Base-by-base conservation (phyloP, 108 stramenopile genomes). In the Parmales sp. region DNA sequence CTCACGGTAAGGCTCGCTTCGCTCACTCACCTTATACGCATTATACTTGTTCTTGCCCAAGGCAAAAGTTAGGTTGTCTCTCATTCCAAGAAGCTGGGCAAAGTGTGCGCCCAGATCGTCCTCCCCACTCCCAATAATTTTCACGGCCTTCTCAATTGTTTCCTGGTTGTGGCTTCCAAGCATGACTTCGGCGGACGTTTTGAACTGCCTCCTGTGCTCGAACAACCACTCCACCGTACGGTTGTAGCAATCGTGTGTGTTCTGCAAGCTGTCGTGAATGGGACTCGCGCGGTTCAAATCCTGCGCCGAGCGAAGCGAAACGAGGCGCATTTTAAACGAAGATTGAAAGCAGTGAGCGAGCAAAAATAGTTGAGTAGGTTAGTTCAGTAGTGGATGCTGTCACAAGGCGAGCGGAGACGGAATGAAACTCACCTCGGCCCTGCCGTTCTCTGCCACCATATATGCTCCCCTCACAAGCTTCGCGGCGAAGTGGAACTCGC, bases 391-490 rank as follows among this genome's bases (percentile, higher is more conserved):
- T n/a, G n/a, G n/a, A n/a, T n/a, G n/a, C n/a, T n/a, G n/a, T n/a
- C n/a, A n/a, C n/a, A n/a, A n/a, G n/a, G n/a, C n/a, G n/a, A n/a
- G n/a, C n/a, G n/a, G n/a, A n/a, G n/a, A n/a, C n/a, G n/a, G n/a
- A n/a, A n/a, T n/a, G n/a, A n/a, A n/a, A n/a, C n/a, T 41, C 31
- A 76, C 65, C 67, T 60, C 60, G 1, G 98, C 94, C 38, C 89
- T 72, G 54, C 75, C 76, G 6, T 91, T 78, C 75, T 97, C 98
- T 37, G 82, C 78, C 8, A 87, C 82, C 93, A 97, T 95, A 86
- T 99, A 99, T 1, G 98, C 98, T 34, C 96, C 98, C 5, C 98
- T 87, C 31, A 99, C 98, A 2, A 96, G 82, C 75, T 97, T 99
- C 34, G 91, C 94, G 34, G 86, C 94, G 72, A 95, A 92, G 28